Percentiles rank a stretch among this genome's conserved stretches.
These are phyloP conservation scores for Aspergillus saccharolyticus DNA, from an alignment of 495 filamentous ascomycete genomes.

Conservation along the genomic window DNA sequence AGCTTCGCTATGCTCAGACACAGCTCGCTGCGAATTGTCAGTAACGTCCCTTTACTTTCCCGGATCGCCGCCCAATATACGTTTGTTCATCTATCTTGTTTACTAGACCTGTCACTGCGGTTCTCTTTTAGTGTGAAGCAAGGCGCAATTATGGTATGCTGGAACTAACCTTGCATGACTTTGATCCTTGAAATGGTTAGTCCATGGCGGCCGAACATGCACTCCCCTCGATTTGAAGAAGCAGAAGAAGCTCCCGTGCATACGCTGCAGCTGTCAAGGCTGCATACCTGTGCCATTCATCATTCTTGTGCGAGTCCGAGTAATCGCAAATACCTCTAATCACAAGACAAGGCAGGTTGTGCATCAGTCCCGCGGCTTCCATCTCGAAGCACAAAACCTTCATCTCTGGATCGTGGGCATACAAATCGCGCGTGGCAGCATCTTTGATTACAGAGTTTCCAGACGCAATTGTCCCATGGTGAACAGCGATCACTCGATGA, in stretches of 20 bases:
- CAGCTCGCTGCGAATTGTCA: too few relatives aligned
- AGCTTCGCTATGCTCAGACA: too few relatives aligned
- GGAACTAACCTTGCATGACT: too few relatives aligned
- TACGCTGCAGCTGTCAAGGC: conserved; percentile 32
- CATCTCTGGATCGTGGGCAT: background rate
- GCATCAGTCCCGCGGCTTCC: conserved; percentile 42
- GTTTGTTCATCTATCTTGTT: too few relatives aligned
- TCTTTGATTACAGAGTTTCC: conserved; percentile 16
- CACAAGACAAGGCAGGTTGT: conserved; percentile 24
- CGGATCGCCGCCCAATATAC: too few relatives aligned
- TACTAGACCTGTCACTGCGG: too few relatives aligned
- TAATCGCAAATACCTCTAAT: conserved; percentile 36
- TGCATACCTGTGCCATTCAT: conserved; percentile 32
- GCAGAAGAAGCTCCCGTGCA: conserved; percentile 27
- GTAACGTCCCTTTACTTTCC: too few relatives aligned
- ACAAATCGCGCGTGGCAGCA: conserved; percentile 8
- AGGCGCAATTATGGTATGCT: too few relatives aligned
- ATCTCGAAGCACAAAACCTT: conserved; percentile 42
- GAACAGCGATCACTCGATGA: conserved; percentile 4
- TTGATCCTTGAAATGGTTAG: too few relatives aligned
- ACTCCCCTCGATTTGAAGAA: too few relatives aligned
- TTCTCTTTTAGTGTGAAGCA: too few relatives aligned
- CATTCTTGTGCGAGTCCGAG: conserved; percentile 33
- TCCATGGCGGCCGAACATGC: too few relatives aligned
- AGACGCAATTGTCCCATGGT: conserved; percentile 19